phyloP scores from a whole-genome alignment of 495 filamentous ascomycete species.

The Penicillium arizonense region DNA sequence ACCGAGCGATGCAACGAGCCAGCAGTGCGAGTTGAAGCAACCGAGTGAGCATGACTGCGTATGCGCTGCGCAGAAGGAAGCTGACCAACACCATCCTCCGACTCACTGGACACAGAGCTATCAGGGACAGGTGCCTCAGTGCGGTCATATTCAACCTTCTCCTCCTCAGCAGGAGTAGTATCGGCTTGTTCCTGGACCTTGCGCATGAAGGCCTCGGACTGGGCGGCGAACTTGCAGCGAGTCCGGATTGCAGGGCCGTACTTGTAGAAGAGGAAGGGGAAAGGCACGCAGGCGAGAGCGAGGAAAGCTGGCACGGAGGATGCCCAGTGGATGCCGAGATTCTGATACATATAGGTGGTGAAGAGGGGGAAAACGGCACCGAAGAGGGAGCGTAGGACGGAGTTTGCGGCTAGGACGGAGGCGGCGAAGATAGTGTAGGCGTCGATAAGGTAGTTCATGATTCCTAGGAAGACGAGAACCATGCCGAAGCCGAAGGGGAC shows the following conservation, averaged over 20 bases:
- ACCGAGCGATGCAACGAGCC: slow-evolving; percentile 25
- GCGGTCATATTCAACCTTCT: slow-evolving; percentile 34
- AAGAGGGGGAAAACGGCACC: slow-evolving; percentile 87
- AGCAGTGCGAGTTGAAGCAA: slow-evolving; percentile 28
- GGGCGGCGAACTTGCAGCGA: slow-evolving; percentile 71
- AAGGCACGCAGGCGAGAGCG: slow-evolving; percentile 70
- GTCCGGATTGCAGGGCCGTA: slow-evolving; percentile 66
- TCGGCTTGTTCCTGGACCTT: slow-evolving; percentile 35
- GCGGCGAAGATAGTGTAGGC: slow-evolving; percentile 80
- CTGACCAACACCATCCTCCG: slow-evolving; percentile 21
- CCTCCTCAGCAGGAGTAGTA: slow-evolving; percentile 1
- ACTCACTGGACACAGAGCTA: slow-evolving; percentile 24
- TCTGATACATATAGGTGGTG: slow-evolving; percentile 71
- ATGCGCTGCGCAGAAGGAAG: slow-evolving; percentile 22
- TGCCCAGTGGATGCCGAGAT: slow-evolving; percentile 81
- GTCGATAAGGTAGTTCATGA: slow-evolving; percentile 82
- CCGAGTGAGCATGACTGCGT: slow-evolving; percentile 34
- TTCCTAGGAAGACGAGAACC: slow-evolving; percentile 70
- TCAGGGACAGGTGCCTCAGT: slow-evolving; percentile 37
- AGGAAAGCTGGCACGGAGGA: slow-evolving; percentile 76
- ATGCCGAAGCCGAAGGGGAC: slow-evolving; percentile 74
- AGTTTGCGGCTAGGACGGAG: slow-evolving; percentile 75
- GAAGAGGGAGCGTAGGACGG: slow-evolving; percentile 65
- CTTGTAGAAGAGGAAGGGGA: slow-evolving; percentile 78
- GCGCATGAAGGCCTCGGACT: slow-evolving; percentile 48